Evolutionary conservation across 2,329 filamentous ascomycete species (phyloP), one percentile per base, ranked within the genome.

Genomic region (Passalora sequoiae): DNA sequence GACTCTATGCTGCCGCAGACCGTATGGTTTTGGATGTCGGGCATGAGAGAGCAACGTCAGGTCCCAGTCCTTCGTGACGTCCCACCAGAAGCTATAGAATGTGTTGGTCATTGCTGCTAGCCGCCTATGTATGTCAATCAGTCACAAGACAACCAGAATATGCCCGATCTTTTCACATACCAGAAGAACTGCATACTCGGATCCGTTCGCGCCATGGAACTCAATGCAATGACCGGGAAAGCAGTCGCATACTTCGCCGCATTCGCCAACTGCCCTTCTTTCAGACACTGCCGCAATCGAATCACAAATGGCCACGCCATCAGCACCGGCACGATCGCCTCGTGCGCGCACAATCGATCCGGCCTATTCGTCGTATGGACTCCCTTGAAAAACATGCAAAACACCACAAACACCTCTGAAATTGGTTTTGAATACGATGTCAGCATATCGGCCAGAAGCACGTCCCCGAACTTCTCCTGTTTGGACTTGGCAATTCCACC

Each of bases 21-120:
- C 92, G 62, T 79, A 92, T 0, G 87, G 79, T 56, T 89, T 77
- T 52, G 73, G 73, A 50, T 83, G 78, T 49, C 78, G 68, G 20
- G 33, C 20, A 20, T 36, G 33, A 1, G 83, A 78, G 60, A 97
- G 86, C 10, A 97, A 74, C 0, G 84, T 86, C 50, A 98, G 74
- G 61, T 97, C 92, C 92, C 92, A 98, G 72, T 98, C 92, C 69
- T 89, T 92, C 43, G 87, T 77, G 21, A 97, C 81, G 60, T 98
- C 92, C 92, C 92, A 98, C 73, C 92, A 98, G 71, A 97, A 97
- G n/a, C 85, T 89, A 69, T 95, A 98, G 32, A 85, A 72, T 10
- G 87, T 94, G 66, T 98, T 96, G 57, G 92, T 61, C 24, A 88
- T 24, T 15, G 55, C 54, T 29, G 58, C 55, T 6, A 60, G 31